Percentiles rank a stretch among this genome's conserved stretches.
These are phyloP conservation scores for Globisporangium iwayamae DNA, from an alignment of 352 stramenopile genomes.

Conservation along the genomic window DNA sequence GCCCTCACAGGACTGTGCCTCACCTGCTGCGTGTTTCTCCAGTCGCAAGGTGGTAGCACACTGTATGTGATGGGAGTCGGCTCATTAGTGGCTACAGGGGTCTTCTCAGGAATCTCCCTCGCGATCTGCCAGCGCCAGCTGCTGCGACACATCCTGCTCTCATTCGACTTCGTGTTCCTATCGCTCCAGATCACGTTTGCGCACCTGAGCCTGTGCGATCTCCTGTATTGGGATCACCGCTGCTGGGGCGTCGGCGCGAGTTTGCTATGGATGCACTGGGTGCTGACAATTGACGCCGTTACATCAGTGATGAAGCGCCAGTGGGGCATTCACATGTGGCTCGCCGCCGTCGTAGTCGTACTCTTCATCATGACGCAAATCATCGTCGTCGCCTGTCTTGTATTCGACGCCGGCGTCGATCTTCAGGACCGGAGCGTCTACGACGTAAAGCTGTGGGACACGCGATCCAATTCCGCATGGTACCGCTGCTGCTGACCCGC, in stretches of 20 bases:
- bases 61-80: neutral
- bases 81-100: neutral
- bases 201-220: conserved; percentile 16
- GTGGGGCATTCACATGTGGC: conserved; percentile 1
- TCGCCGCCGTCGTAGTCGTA: conserved; percentile 2
- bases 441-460: neutral
- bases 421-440: conserved; percentile 8
- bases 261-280: conserved; percentile 20
- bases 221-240: conserved; percentile 11
- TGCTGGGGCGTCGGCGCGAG: conserved; percentile 11
- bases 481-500: conserved; percentile 13
- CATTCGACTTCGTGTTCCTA: conserved; percentile 22
- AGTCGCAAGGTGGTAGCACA: neutral
- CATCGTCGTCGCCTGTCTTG: neutral
- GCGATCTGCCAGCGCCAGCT: conserved; percentile 9
- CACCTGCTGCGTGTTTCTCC: neutral
- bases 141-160: conserved; percentile 9
- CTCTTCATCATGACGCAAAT: conserved; percentile 10
- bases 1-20: neutral
- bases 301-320: conserved; percentile 11
- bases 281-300: conserved; percentile 16
- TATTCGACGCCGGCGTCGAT: conserved; percentile 3
- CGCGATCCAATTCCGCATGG: neutral
- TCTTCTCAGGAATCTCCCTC: neutral
- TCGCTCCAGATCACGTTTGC: conserved; percentile 15